These are phyloP conservation scores for Vanderwaltozyma polyspora DNA, from an alignment of 805 yeast genomes.

Conservation along the genomic window DNA sequence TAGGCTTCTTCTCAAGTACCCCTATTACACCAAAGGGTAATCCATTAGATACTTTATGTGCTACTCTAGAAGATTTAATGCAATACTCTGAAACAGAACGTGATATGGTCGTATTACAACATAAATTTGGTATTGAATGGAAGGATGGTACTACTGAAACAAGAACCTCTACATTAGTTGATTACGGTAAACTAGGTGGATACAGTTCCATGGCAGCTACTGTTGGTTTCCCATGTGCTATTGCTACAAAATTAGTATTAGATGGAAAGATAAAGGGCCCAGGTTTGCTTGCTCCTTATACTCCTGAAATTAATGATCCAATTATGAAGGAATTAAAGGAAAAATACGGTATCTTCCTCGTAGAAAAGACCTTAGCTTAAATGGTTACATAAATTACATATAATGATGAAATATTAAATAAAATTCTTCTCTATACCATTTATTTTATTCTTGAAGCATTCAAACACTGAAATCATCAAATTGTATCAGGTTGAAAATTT, in stretches of 20 bases:
- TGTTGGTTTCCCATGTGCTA: conserved; percentile 98
- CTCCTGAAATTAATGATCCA: conserved; percentile 82
- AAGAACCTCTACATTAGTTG: conserved; percentile 91
- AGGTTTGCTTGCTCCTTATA: conserved; percentile 88
- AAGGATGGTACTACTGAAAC: conserved; percentile 83
- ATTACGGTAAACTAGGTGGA: conserved; percentile 78
- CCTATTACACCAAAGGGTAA: conserved; percentile 80
- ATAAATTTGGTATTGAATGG: conserved; percentile 96
- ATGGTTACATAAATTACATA: not conserved
- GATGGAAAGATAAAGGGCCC: conserved; percentile 67
- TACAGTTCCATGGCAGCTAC: conserved; percentile 98
- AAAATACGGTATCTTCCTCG: conserved; percentile 74
- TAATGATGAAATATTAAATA: not conserved
- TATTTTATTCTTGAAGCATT: no score
- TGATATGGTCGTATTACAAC: conserved; percentile 90
- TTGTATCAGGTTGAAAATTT: no score
- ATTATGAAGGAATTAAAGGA: conserved; percentile 86
- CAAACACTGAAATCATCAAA: no score
- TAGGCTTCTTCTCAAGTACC: conserved; percentile 76
- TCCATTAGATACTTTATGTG: conserved; percentile 93
- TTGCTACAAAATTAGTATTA: conserved; percentile 78
- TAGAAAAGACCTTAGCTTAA: conserved; percentile 63
- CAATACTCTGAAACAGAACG: conserved; percentile 93
- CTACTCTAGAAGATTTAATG: conserved; percentile 89
- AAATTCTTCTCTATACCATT: not conserved